A percentile compares a stretch with the other conserved stretches of the same genome.
phyloP scores from a whole-genome alignment of 2,329 filamentous ascomycete genomes.

The Neonectria hederae region DNA sequence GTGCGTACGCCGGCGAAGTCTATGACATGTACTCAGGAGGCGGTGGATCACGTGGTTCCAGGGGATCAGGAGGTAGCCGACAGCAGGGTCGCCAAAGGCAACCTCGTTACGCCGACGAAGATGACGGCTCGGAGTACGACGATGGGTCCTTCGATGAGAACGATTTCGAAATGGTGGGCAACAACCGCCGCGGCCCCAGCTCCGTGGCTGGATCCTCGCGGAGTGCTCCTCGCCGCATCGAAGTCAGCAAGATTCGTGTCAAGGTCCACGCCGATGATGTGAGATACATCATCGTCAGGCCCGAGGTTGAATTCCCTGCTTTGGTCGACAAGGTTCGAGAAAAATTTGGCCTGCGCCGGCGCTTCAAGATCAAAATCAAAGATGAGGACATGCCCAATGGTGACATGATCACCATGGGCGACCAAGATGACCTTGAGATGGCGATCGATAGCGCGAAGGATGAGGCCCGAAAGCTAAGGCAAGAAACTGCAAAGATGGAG shows the following conservation, averaged over 20 bases:
- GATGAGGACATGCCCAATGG: slow-evolving; percentile 80
- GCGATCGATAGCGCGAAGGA: slow-evolving; percentile 76
- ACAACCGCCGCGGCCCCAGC: slow-evolving; percentile 55
- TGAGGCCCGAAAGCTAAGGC: slow-evolving; percentile 75
- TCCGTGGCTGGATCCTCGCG: slow-evolving; percentile 60
- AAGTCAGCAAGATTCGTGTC: slow-evolving; percentile 82
- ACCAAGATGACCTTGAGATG: slow-evolving; percentile 96
- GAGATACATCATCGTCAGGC: slow-evolving; percentile 87
- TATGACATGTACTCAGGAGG: slow-evolving; percentile 69
- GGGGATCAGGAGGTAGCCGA: slow-evolving; percentile 46
- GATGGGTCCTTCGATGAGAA: slow-evolving; percentile 74
- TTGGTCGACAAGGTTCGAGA: slow-evolving; percentile 82
- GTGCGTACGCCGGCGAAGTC: slow-evolving; percentile 74
- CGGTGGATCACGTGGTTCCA: slow-evolving; percentile 48
- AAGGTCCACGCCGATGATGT: slow-evolving; percentile 95
- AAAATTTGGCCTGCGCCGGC: slow-evolving; percentile 82
- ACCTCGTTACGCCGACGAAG: slow-evolving; percentile 79
- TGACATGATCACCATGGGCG: slow-evolving; percentile 96
- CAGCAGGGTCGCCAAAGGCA: slow-evolving; percentile 52
- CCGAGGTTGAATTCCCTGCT: slow-evolving; percentile 77
- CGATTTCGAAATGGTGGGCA: slow-evolving; percentile 82
- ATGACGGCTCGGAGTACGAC: slow-evolving; percentile 79
- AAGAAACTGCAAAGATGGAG: slow-evolving; percentile 94
- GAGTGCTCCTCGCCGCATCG: slow-evolving; percentile 66
- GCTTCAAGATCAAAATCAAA: slow-evolving; percentile 88